Base-by-base conservation (phyloP, 2,329 filamentous ascomycete species). In the Spiromastix sp. region DNA sequence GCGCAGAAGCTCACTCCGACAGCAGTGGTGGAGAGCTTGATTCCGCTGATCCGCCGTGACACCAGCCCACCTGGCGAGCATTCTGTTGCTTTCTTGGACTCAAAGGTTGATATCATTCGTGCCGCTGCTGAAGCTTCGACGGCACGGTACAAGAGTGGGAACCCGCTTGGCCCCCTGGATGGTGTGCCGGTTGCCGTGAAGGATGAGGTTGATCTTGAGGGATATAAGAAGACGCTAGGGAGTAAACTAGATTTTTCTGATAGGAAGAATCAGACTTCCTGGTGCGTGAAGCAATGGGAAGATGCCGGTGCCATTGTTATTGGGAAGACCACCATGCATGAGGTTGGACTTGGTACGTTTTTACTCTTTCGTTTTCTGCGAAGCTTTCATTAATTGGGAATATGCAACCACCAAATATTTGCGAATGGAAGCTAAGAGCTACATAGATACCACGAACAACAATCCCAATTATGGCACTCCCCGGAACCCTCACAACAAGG, bases 171-270 rank as follows among this genome's bases (percentile, higher is more conserved):
- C 9, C 62, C 83, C 4, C 63, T 93, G 5, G 86, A 94, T 49
- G 86, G 86, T 9, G 75, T 93, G 1, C 86, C 85, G 0, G 72
- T 93, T 32, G 81, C 79, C 0, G 74, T 91, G 48, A 93, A 94
- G 60, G 85, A 93, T 51, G 85, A 93, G 50, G 70, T 79, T 11
- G 70, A 80, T 43, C 64, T 86, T 20, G 68, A 74, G 43, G 84
- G 81, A 10, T 87, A 85, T 52, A 70, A 73, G 33, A 74, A 70
- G 42, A 79, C 75, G 35, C 60, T 72, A 31, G 85, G 81, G 15
- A 77, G 79, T 48, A 70, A 63, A 42, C 65, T 77, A 30, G 68
- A 80, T 43, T 70, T 72, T 38, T 71, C 65, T 2, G 42, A 65
- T 51, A 43, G 65, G 49, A 52, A 60, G 11, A 62, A 64, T 34